phyloP scores from a whole-genome alignment of 179 eudicot genomes.

The Beta corolliflora region DNA sequence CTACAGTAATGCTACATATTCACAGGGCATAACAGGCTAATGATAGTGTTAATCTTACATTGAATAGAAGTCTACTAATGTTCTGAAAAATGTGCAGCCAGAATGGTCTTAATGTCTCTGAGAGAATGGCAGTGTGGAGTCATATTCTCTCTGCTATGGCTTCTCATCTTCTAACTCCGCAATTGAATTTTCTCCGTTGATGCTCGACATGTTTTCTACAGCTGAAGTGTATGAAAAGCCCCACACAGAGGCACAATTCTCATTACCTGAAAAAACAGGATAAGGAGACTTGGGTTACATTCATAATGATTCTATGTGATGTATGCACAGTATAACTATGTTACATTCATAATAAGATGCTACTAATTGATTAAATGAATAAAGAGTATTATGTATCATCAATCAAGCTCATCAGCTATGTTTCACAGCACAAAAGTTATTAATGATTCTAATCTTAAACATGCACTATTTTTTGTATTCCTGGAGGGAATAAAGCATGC shows the following conservation, averaged over 20 bases:
- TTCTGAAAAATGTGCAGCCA: background rate
- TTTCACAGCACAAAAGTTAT: background rate
- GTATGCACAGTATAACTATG: no score
- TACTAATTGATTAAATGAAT: background rate
- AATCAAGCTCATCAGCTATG: background rate
- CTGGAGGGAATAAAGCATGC: background rate
- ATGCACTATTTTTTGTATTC: background rate
- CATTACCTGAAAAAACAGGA: constrained; percentile 49
- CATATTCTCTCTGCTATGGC: background rate
- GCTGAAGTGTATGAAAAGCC: constrained; percentile 50
- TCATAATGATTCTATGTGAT: background rate
- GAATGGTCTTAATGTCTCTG: background rate
- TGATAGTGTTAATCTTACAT: background rate
- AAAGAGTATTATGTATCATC: background rate
- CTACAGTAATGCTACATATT: constrained; percentile 1
- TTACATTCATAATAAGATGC: background rate
- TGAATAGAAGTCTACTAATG: background rate
- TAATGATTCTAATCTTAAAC: background rate
- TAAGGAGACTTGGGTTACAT: background rate
- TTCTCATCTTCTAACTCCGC: constrained; percentile 35
- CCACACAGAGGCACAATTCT: constrained; percentile 90
- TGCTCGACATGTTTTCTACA: constrained; percentile 36
- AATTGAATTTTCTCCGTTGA: constrained; percentile 37
- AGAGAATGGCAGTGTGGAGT: constrained; percentile 1
- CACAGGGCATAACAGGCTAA: constrained; percentile 4